Evolutionary conservation across 805 yeast species (phyloP).

Genomic region (Myxozyma mucilagina): DNA sequence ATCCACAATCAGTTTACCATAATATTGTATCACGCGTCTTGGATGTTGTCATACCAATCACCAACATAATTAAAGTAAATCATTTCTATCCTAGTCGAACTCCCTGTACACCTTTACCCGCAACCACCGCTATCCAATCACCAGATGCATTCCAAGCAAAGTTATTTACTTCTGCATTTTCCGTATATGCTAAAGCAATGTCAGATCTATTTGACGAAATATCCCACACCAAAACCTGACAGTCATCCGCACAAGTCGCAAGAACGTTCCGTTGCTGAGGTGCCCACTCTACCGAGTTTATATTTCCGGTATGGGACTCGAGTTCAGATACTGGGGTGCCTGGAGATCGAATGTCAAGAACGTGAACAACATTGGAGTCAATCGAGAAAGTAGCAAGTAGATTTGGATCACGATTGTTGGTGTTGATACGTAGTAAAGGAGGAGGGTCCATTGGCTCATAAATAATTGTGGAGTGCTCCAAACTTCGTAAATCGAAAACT

Average conservation of each 20-base stretch:
- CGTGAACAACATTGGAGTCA: conserved; percentile 61
- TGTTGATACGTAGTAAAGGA: conserved; percentile 73
- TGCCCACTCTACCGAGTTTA: conserved; percentile 82
- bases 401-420: conserved; percentile 79
- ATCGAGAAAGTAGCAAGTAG: conserved; percentile 80
- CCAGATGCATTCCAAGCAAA: conserved; percentile 72
- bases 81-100: conserved; percentile 37
- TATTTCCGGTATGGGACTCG: conserved; percentile 64
- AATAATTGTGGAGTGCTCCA: conserved; percentile 91
- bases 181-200: conserved; percentile 53
- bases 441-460: conserved; percentile 59
- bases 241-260: conserved; percentile 70
- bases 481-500: conserved; percentile 74
- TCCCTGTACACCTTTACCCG: conserved; percentile 69
- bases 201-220: conserved; percentile 34
- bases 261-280: conserved; percentile 61
- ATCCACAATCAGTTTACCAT: too few relatives aligned
- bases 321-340: conserved; percentile 75
- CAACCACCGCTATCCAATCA: conserved; percentile 76
- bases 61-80: not conserved
- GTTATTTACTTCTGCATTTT: conserved; percentile 71
- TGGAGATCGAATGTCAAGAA: conserved; percentile 85
- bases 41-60: not conserved
- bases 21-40: too few relatives aligned
- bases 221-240: conserved; percentile 65